Percentiles rank a stretch among this genome's conserved stretches.
Evolutionary conservation across 148 eudicot species (phyloP).

Genomic region (Heliamphora exappendiculata): DNA sequence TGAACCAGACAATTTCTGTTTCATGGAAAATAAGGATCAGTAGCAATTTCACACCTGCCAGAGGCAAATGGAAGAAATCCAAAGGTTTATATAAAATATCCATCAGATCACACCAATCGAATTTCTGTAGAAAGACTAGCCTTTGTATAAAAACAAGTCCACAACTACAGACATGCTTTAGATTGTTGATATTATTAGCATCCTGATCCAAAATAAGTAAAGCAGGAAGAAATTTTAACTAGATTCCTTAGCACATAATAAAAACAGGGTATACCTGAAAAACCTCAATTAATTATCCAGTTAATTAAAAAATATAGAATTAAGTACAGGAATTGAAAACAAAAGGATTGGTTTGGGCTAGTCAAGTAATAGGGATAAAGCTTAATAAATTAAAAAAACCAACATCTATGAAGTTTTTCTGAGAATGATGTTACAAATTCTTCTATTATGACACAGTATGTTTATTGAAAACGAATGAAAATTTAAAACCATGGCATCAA

Average conservation of each 20-base stretch:
- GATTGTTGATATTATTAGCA: neutral
- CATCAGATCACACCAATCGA: neutral
- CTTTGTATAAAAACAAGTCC: neutral
- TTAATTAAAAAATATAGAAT: neutral
- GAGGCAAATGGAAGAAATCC: neutral
- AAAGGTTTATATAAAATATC: neutral
- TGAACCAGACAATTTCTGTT: neutral
- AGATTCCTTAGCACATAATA: neutral
- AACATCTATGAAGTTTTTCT: neutral
- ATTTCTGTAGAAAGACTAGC: neutral
- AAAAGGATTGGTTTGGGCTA: neutral
- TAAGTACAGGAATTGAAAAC: neutral
- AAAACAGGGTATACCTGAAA: neutral
- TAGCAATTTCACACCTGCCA: neutral
- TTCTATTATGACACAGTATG: conserved; percentile 3
- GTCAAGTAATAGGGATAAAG: neutral
- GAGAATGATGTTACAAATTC: neutral
- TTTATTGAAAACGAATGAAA: neutral
- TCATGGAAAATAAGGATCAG: conserved; percentile 3
- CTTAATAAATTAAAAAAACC: neutral
- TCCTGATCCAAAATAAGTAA: neutral
- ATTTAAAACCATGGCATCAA: neutral
- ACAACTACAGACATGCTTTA: neutral
- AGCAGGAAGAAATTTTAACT: neutral
- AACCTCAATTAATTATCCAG: neutral